Base-by-base conservation (phyloP, 1,139 yeast species). In the Geotrichum histeridarum region DNA sequence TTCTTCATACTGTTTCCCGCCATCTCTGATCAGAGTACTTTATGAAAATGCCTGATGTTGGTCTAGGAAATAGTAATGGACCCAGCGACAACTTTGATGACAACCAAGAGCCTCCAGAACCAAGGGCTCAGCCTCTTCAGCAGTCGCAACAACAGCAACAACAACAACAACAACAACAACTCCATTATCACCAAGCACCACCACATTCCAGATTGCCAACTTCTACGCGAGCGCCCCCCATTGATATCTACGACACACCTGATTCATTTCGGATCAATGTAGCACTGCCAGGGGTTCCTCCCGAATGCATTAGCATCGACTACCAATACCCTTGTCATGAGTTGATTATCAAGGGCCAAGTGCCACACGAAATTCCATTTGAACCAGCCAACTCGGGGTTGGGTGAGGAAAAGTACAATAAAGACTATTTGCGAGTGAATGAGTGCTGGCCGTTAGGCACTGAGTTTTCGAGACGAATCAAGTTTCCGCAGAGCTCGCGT, bases 221-320 rank as follows among this genome's bases (percentile, higher is more conserved):
- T 4, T 11, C 44, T 4, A 14, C 27, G 14, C 18, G 47, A 14
- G 51, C 43, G 8, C 51, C 51, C 11, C 51, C 51, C 5, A 48
- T 48, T 15, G 51, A 48, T 18, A 38, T 48, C 9, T 48, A 48
- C 44, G 51, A 48, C 38, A 42, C 52, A n/a, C 52, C 52, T 17
- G 45, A 41, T 8, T 27, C 44, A 4, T 48, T 41, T 39, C 37
- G 44, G 18, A 48, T 48, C 8, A 48, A 48, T 32, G 45, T 48
- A 8, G 52, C 52, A 4, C 33, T 48, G 35, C 52, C 52, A 14
- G 52, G 52, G 6, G 46, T 48, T 4, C 52, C 52, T 4, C 52
- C 44, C 11, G 52, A 48, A 30, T 31, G 17, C 41, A 41, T 48
- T 32, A 48, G 32, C 45, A 41, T 48, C 14, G 41, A 48, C 46